phyloP scores from a whole-genome alignment of 805 yeast species.

The fission yeast (Schizosaccharomyces pombe) region DNA sequence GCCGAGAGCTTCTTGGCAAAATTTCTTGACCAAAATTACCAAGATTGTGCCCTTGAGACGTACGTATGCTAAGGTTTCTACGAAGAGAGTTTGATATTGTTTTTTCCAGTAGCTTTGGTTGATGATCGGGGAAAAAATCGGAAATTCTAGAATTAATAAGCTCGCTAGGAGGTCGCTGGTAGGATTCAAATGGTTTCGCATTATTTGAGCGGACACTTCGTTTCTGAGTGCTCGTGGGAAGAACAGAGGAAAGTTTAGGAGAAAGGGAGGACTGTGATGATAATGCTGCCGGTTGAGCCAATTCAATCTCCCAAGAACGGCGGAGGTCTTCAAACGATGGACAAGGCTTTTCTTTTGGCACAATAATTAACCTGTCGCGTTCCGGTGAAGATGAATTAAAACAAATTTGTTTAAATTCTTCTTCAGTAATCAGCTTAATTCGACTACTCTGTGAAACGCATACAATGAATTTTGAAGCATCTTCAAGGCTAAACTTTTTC shows the following conservation, averaged over 20 bases:
- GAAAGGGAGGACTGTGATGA: neutral
- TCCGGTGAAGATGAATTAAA: neutral
- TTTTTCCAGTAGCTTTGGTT: slow-evolving; percentile 42
- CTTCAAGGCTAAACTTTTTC: neutral
- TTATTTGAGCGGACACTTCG: neutral
- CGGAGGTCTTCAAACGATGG: slow-evolving; percentile 2
- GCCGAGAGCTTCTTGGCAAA: neutral
- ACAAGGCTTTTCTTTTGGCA: neutral
- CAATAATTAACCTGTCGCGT: neutral
- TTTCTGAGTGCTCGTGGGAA: neutral
- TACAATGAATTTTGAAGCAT: neutral
- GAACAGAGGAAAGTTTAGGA: neutral
- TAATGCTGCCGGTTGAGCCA: neutral
- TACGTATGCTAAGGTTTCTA: slow-evolving; percentile 32
- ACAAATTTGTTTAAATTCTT: neutral
- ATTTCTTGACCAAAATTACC: neutral
- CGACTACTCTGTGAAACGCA: slow-evolving; percentile 1
- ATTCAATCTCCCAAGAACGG: neutral
- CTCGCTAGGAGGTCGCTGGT: slow-evolving; percentile 78
- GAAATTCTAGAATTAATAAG: slow-evolving; percentile 70
- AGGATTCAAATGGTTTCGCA: neutral
- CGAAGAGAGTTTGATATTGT: slow-evolving; percentile 70
- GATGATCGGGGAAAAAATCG: slow-evolving; percentile 77
- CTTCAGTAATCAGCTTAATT: neutral
- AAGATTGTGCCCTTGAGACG: slow-evolving; percentile 10